Evolutionary conservation across 805 yeast species (phyloP).

Genomic region (Wickerhamomyces bisporus): DNA sequence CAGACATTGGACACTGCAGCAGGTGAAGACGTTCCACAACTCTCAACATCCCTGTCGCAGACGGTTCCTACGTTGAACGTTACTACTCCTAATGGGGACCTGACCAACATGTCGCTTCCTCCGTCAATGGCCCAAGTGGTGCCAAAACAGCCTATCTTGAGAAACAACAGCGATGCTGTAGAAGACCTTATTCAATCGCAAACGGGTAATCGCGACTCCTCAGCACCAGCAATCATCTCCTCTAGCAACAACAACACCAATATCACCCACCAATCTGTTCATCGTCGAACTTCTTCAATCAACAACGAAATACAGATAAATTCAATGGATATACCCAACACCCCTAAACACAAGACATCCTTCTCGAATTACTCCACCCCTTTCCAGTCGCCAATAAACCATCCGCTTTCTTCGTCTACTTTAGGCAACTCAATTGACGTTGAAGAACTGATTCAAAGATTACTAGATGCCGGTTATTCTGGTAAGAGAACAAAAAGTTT

Average conservation of each 20-base stretch:
- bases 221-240: too few relatives aligned
- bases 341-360: constrained; percentile 21
- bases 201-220: too few relatives aligned
- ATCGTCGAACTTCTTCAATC: not conserved
- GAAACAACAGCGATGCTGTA: constrained; percentile 36
- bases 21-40: constrained; percentile 11
- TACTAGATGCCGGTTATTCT: constrained; percentile 92
- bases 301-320: not conserved
- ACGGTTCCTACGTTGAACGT: constrained; percentile 17
- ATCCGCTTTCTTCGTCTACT: constrained; percentile 17
- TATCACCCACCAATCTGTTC: not conserved
- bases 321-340: constrained; percentile 22
- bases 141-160: constrained; percentile 70
- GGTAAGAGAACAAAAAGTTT: constrained; percentile 89
- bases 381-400: constrained; percentile 20
- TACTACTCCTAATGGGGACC: constrained; percentile 24
- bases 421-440: constrained; percentile 39
- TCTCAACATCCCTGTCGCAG: too few relatives aligned
- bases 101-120: constrained; percentile 39
- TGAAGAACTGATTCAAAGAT: constrained; percentile 85
- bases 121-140: constrained; percentile 65
- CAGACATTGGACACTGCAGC: constrained; percentile 11
- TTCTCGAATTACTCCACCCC: constrained; percentile 21
- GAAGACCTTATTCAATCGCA: constrained; percentile 15
- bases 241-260: not conserved